phyloP scores from a whole-genome alignment of 192 early-diverging fungal species.

The Geranomyces michiganensis region DNA sequence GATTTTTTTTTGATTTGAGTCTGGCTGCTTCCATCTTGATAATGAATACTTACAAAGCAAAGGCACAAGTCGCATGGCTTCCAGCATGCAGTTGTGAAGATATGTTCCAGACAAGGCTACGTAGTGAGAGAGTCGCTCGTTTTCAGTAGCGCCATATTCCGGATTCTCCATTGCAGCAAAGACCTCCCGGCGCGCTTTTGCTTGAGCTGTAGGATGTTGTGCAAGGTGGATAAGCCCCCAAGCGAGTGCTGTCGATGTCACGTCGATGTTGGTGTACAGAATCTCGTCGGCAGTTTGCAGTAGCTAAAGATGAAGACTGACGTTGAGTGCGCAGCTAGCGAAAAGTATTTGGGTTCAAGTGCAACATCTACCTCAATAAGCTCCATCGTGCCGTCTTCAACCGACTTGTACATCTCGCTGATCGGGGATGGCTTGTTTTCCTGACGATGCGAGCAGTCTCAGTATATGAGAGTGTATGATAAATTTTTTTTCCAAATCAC shows the following conservation, averaged over 20 bases:
- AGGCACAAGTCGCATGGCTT: conserved; percentile 3
- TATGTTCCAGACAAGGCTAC: not conserved
- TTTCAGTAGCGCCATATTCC: conserved; percentile 1
- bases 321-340: not conserved
- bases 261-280: conserved; percentile 21
- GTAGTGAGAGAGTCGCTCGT: not conserved
- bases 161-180: not conserved
- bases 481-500: not conserved
- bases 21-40: too few species aligned
- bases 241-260: conserved; percentile 5
- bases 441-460: not conserved
- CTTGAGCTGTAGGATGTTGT: conserved; percentile 5
- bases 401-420: conserved; percentile 14
- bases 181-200: conserved; percentile 9
- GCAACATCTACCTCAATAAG: conserved; percentile 9
- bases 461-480: not conserved
- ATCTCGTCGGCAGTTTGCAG: conserved; percentile 20
- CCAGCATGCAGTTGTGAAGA: not conserved
- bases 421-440: conserved; percentile 5
- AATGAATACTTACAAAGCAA: not conserved
- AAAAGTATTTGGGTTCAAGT: not conserved
- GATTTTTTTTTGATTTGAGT: too few species aligned
- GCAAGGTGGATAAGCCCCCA: conserved; percentile 17
- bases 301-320: not conserved
- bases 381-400: not conserved